Evolutionary conservation across 164 flowering plant species (phyloP).

Genomic region (Sextonia rubra): DNA sequence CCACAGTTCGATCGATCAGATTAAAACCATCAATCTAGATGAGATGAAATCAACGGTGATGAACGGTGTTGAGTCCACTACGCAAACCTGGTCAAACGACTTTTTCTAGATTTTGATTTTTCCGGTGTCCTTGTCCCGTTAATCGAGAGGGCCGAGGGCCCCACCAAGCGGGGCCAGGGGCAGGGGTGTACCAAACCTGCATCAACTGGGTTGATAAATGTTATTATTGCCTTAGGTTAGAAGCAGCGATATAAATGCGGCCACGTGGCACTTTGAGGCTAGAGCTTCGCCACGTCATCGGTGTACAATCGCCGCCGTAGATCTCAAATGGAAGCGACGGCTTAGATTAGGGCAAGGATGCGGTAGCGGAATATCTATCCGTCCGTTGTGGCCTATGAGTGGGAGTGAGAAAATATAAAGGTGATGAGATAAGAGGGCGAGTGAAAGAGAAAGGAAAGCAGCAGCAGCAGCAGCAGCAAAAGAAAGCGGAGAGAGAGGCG

Average conservation of each 20-base stretch:
- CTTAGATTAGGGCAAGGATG: constrained; percentile 7
- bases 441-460: constrained; percentile 16
- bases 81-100: too few species aligned
- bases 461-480: constrained; percentile 16
- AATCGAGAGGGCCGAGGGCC: too few species aligned
- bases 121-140: too few species aligned
- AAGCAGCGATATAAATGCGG: background rate
- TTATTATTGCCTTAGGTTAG: too few species aligned
- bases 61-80: too few species aligned
- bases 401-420: constrained; percentile 20
- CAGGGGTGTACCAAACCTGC: too few species aligned
- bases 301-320: constrained; percentile 20
- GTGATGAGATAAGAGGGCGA: background rate
- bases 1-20: too few species aligned
- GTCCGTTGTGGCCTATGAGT: constrained; percentile 32
- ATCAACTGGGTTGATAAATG: too few species aligned
- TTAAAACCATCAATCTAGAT: too few species aligned
- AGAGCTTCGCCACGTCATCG: constrained; percentile 49
- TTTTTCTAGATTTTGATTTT: too few species aligned
- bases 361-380: constrained; percentile 28
- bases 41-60: too few species aligned
- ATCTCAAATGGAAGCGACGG: constrained; percentile 22
- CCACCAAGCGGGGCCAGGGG: too few species aligned
- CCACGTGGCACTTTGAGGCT: background rate
- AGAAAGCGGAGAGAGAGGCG: background rate